Conservation (phyloP, 2,329 filamentous ascomycete species). For the Gyromitra esculenta region DNA sequence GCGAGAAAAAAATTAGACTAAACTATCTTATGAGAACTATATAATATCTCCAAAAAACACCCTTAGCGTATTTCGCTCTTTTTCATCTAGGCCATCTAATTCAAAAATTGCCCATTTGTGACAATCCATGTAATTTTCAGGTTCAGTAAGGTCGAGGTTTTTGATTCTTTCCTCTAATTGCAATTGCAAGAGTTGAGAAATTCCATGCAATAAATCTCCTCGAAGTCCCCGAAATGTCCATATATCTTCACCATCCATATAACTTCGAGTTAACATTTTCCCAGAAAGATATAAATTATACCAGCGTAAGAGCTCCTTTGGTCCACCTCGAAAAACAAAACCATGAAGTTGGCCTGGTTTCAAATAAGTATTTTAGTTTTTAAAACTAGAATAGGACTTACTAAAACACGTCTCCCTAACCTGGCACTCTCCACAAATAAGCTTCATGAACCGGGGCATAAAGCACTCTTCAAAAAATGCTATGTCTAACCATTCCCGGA, state of each 20-base stretch:
- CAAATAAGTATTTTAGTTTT: background rate
- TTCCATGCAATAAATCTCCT: background rate
- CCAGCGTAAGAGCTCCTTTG: background rate
- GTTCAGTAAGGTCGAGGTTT: background rate
- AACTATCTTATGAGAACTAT: background rate
- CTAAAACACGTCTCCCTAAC: background rate
- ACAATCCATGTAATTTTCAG: background rate
- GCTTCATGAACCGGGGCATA: background rate
- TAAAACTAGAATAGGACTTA: background rate
- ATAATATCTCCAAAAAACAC: background rate
- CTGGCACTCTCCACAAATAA: background rate
- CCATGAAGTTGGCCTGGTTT: background rate
- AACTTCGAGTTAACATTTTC: background rate
- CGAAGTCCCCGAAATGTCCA: background rate
- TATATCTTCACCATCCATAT: background rate
- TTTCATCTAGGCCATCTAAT: background rate
- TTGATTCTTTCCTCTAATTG: background rate
- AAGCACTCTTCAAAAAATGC: slow-evolving; percentile 4
- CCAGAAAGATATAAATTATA: background rate
- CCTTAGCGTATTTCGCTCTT: background rate
- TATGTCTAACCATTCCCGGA: background rate
- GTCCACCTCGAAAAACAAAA: background rate
- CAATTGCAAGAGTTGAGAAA: too few relatives aligned
- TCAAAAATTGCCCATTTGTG: slow-evolving; percentile 4
- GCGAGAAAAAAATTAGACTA: too few relatives aligned